These are phyloP conservation scores for Calocybe gangraenosa DNA, from an alignment of 768 basidiomycete species.

Conservation along the genomic window DNA sequence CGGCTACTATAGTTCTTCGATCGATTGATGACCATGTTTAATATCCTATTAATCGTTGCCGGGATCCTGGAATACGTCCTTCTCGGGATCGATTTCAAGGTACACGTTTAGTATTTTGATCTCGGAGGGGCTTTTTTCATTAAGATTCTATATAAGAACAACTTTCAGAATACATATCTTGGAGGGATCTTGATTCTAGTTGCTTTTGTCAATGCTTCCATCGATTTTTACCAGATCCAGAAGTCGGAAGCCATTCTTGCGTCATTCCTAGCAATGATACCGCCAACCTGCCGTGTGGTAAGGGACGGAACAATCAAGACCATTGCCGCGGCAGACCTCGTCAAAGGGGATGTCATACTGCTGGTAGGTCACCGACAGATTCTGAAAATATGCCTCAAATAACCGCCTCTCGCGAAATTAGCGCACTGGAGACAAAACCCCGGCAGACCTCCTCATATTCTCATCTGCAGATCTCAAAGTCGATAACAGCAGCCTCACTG, in stretches of 20 bases:
- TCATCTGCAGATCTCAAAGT: conserved; percentile 61
- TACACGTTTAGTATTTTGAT: conserved; percentile 16
- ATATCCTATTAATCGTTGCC: conserved; percentile 62
- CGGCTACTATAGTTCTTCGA: conserved; percentile 48
- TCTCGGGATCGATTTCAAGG: conserved; percentile 59
- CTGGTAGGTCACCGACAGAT: conserved; percentile 34
- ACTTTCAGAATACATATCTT: conserved; percentile 64
- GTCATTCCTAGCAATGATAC: conserved; percentile 72
- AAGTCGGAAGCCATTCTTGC: conserved; percentile 72
- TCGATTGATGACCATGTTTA: conserved; percentile 60
- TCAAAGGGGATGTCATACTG: conserved; percentile 64
- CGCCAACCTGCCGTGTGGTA: conserved; percentile 61
- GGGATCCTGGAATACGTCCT: conserved; percentile 65
- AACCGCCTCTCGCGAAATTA: conserved; percentile 20
- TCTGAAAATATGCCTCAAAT: not conserved
- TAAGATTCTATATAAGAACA: conserved; percentile 31
- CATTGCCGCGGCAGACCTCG: conserved; percentile 57
- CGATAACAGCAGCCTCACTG: conserved; percentile 68
- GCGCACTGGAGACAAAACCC: conserved; percentile 69
- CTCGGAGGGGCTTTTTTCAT: conserved; percentile 11
- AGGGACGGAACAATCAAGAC: conserved; percentile 51
- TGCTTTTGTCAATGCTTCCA: conserved; percentile 65
- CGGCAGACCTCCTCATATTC: conserved; percentile 61
- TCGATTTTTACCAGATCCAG: conserved; percentile 71
- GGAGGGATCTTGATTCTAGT: conserved; percentile 66